A percentile compares a stretch with the other conserved stretches of the same genome.
Evolutionary conservation across 345 rosid genomes (phyloP).

Genomic region (Boechera divaricarpa): DNA sequence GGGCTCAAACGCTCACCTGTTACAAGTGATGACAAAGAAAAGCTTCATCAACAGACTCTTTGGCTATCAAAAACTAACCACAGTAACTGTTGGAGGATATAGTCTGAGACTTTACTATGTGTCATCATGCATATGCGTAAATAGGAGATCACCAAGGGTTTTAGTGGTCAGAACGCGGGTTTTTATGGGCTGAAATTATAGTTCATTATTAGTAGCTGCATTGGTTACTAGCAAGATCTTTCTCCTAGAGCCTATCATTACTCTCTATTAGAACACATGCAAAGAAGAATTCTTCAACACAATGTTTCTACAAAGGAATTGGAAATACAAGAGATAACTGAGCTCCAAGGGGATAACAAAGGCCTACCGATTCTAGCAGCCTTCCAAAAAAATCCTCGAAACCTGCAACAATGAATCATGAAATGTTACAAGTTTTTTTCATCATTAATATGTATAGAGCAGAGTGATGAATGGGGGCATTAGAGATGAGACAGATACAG

Average conservation of each 20-base stretch:
- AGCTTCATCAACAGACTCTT: background rate
- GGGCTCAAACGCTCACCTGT: constrained; percentile 96
- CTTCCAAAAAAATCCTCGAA: constrained; percentile 97
- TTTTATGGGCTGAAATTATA: background rate
- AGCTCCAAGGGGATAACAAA: background rate
- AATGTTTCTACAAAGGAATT: background rate
- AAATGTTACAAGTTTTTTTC: background rate
- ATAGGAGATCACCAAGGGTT: background rate
- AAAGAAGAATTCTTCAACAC: background rate
- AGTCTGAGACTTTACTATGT: constrained; percentile 11
- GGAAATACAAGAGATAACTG: background rate
- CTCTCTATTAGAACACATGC: background rate
- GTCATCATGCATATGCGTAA: constrained; percentile 7
- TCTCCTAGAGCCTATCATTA: constrained; percentile 1
- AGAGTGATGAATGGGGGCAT: background rate
- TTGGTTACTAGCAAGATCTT: background rate
- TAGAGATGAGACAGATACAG: background rate
- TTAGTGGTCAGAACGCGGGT: background rate
- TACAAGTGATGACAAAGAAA: constrained; percentile 21
- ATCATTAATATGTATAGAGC: background rate
- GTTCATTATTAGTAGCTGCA: background rate
- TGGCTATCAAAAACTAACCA: background rate
- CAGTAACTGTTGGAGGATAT: background rate
- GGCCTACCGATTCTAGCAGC: constrained; percentile 93
- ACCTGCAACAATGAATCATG: constrained; percentile 51